Base-by-base conservation (phyloP, 305 asterid species). In the Stenogyne calaminthoides region DNA sequence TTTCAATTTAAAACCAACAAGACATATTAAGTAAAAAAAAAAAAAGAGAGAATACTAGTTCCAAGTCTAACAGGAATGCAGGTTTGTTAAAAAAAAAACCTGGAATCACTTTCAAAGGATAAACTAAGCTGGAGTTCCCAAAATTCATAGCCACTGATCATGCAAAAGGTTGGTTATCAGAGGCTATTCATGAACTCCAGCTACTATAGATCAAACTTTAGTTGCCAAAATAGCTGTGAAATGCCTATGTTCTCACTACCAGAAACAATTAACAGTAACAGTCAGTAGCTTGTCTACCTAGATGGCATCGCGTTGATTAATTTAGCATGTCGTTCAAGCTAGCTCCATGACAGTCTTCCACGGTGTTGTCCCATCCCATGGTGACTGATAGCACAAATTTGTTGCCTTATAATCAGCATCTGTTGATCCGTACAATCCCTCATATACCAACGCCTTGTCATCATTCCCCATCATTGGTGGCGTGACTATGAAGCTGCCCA, bases 121-220 rank as follows among this genome's bases (percentile, higher is more conserved):
- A 9, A 40, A 1, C 47, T 40, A 40, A 80, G 68, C 79, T 9
- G 40, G 80, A 86, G 88, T 80, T 85, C 92, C 87, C 88, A 88
- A 88, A 90, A 90, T 84, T 81, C 84, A 84, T 80, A 85, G 91
- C 84, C 82, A 73, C 16, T 44, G 51, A 44, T 42, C 51, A 42
- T 42, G 1, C 9, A 25, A 67, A 64, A 22, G 25, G 25, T 22
- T 22, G 52, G 63, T 8, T 77, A 67, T 57, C 65, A 58, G 51
- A 10, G 81, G 84, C 90, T 81, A 84, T 64, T 64, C 73, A 80
- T 77, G 76, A 88, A 85, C 87, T 81, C 76, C 66, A 63, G 82
- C 80, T 63, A 63, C 20, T 25, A 74, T 47, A 44, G 16, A 73
- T 42, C 14, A 2, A 42, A 42, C 49, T 42, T 42, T 42, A 42